A percentile compares a stretch with the other conserved stretches of the same genome.
phyloP scores from a whole-genome alignment of 352 stramenopile genomes.

The Saprolegnia parasitica region DNA sequence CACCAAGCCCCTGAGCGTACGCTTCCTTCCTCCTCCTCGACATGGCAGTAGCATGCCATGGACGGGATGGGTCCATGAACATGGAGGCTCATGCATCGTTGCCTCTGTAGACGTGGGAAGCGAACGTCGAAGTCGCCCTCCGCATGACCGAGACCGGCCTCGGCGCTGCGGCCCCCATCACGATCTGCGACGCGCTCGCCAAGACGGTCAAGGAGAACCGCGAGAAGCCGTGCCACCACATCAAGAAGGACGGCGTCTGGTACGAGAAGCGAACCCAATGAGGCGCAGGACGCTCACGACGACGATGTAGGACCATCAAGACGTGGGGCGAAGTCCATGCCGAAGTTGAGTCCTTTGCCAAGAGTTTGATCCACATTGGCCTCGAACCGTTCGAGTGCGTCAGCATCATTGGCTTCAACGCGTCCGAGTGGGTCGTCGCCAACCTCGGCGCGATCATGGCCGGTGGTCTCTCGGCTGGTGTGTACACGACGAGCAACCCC shows the following conservation, averaged over 20 bases:
- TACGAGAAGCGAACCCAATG: constrained; percentile 25
- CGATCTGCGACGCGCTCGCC: constrained; percentile 56
- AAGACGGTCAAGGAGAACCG: constrained; percentile 51
- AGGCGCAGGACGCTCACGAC: not conserved
- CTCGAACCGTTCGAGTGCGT: constrained; percentile 72
- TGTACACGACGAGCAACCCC: constrained; percentile 95
- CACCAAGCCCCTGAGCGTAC: constrained; percentile 10
- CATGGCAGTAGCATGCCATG: too few relatives aligned
- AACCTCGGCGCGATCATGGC: constrained; percentile 91
- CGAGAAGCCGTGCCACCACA: constrained; percentile 53
- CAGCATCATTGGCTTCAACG: constrained; percentile 89
- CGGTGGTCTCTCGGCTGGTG: constrained; percentile 88
- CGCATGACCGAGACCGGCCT: constrained; percentile 51
- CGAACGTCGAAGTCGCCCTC: constrained; percentile 78
- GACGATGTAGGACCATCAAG: constrained; percentile 43
- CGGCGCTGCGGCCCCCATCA: constrained; percentile 43
- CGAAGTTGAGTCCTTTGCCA: constrained; percentile 69
- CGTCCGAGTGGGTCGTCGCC: constrained; percentile 90
- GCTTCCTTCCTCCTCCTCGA: not conserved
- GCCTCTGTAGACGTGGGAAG: constrained; percentile 61
- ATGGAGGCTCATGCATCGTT: constrained; percentile 1
- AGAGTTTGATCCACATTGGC: constrained; percentile 66
- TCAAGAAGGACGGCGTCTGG: constrained; percentile 71
- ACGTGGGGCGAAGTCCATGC: constrained; percentile 79
- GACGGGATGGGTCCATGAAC: too few relatives aligned